Evolutionary conservation across 1,139 yeast species (phyloP).

Genomic region (Pichia sp.): DNA sequence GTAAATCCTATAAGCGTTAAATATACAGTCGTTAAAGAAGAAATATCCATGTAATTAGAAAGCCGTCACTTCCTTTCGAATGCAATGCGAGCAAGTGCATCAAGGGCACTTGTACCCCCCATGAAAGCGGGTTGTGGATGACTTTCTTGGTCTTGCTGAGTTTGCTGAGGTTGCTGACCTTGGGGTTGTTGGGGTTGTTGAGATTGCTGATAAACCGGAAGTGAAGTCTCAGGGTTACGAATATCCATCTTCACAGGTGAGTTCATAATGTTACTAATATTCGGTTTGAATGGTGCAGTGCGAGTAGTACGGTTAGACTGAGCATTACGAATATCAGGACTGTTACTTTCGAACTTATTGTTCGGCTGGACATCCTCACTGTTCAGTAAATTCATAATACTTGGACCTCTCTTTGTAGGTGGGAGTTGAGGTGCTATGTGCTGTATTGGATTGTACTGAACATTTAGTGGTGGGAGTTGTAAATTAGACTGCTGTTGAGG

Average conservation of each 20-base stretch:
- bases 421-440: constrained; percentile 3
- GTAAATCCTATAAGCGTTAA: not conserved
- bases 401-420: constrained; percentile 10
- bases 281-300: constrained; percentile 13
- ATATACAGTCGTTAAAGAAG: constrained; percentile 10
- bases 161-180: constrained; percentile 8
- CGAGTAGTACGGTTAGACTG: not conserved
- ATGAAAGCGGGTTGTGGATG: constrained; percentile 7
- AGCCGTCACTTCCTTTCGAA: constrained; percentile 27
- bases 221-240: not conserved
- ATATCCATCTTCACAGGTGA: not conserved
- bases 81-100: constrained; percentile 33
- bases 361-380: constrained; percentile 18
- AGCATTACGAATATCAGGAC: not conserved
- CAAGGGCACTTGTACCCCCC: constrained; percentile 30
- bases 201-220: not conserved
- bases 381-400: constrained; percentile 32
- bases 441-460: constrained; percentile 5
- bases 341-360: not conserved
- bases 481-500: not conserved
- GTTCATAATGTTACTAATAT: constrained; percentile 17
- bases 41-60: constrained; percentile 4
- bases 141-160: constrained; percentile 3
- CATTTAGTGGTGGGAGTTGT: constrained; percentile 7
- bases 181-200: constrained; percentile 1